Base-by-base conservation (phyloP, 2,329 filamentous ascomycete genomes). In the Pestalotiopsis sp. region DNA sequence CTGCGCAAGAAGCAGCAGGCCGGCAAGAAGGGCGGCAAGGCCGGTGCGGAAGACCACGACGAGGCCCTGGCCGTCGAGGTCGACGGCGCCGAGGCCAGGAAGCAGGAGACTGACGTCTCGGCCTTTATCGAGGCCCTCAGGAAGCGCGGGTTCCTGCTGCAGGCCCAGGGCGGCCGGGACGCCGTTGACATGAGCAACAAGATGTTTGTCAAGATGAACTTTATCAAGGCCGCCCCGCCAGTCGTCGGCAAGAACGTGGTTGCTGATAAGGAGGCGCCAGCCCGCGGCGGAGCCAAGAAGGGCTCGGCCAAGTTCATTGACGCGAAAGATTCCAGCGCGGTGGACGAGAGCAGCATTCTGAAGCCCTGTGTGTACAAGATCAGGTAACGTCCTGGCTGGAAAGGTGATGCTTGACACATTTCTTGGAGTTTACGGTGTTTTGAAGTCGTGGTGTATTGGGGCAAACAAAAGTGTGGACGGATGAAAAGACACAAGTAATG, bases 141-240 rank as follows among this genome's bases (percentile, higher is more conserved):
- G 64, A 90, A 91, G 73, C 87, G 95, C 23, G 96, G 96, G 0
- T 98, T 99, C 76, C 85, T 95, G n/a, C 86, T 98, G 38, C 92
- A 92, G 74, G 88, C 89, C 9, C 88, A 87, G 74, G 87, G 83
- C 71, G 45, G n/a, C 20, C 80, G 80, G 27, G 77, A 80, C 61
- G 88, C 91, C 0, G 86, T 97, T 11, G 94, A 99, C 82, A 83
- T 97, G 76, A 88, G 87, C 67, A 99, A 99, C 82, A 97, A 92
- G 83, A 99, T 99, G 96, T 99, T 99, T 83, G 95, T 98, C 73
- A 93, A 92, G 82, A 95, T 99, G 94, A 90, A 92, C 74, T 99
- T 99, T 80, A 85, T 95, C 75, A 99, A 98, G 83, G 90, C 87
- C n/a, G 90, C 89, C 23, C 83, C 89, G 59, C 92, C 95, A 0